Conservation (phyloP, 169 alveolate species). For the Toxoplasma gondii region DNA sequence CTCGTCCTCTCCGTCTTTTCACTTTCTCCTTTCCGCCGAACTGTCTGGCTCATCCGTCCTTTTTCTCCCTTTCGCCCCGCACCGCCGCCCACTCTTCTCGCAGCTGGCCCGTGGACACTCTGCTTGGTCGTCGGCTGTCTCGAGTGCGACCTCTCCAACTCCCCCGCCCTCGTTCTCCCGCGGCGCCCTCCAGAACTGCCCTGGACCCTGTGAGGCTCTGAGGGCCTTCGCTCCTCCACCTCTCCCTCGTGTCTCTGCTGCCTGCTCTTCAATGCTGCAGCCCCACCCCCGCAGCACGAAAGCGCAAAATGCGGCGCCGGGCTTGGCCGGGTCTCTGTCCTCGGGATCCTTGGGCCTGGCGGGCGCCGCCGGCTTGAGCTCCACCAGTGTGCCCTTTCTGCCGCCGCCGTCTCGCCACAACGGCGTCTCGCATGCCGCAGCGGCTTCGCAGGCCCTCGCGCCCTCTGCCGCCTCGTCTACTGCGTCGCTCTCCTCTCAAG, state of each 20-base stretch:
- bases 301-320: neutral
- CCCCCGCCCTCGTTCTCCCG: neutral
- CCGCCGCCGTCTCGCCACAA: constrained; percentile 1
- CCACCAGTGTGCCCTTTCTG: neutral
- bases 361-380: constrained; percentile 12
- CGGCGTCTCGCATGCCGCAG: neutral
- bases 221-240: neutral
- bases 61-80: neutral
- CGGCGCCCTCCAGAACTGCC: neutral
- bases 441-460: constrained; percentile 8
- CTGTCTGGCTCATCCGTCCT: neutral
- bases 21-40: neutral
- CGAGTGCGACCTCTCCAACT: no score
- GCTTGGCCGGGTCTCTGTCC: neutral
- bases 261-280: neutral
- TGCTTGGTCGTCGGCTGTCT: no score
- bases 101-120: no score
- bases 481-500: neutral
- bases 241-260: neutral
- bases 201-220: neutral
- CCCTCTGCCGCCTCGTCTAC: neutral
- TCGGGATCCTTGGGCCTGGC: neutral
- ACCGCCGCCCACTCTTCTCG: no score
- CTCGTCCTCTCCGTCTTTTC: no score
- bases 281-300: constrained; percentile 21